Percentiles rank a stretch among this genome's conserved stretches.
These are phyloP conservation scores for Echium plantagineum DNA, from an alignment of 257 asterid genomes.

Conservation along the genomic window DNA sequence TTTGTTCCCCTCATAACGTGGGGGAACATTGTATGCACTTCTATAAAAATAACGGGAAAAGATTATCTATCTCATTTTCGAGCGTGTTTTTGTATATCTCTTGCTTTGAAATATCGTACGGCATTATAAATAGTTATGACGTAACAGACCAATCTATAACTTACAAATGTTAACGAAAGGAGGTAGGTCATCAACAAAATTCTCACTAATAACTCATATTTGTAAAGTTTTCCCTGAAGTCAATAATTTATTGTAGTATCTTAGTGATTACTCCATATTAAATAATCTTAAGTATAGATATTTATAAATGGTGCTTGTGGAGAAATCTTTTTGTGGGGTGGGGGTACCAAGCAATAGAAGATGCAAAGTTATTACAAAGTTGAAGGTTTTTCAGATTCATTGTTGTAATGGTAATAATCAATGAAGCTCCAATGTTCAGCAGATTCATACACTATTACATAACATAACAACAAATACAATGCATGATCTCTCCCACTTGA, in stretches of 20 bases:
- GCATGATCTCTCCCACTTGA: conserved; percentile 24
- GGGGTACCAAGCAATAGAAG: not conserved
- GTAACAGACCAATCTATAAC: too few relatives aligned
- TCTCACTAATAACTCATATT: too few relatives aligned
- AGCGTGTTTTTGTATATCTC: too few relatives aligned
- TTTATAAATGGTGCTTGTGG: not conserved
- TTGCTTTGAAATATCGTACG: too few relatives aligned
- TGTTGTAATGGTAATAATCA: conserved; percentile 15
- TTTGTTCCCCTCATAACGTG: too few relatives aligned
- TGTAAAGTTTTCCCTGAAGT: too few relatives aligned
- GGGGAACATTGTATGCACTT: too few relatives aligned
- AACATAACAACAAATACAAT: conserved; percentile 22
- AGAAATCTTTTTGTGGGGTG: not conserved
- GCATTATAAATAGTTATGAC: too few relatives aligned
- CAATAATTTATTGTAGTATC: not conserved
- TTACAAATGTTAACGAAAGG: too few relatives aligned
- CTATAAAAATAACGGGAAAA: too few relatives aligned
- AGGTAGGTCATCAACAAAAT: too few relatives aligned
- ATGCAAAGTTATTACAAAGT: conserved; percentile 12
- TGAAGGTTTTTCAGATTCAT: conserved; percentile 21
- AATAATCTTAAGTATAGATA: not conserved
- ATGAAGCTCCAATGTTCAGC: not conserved
- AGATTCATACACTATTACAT: conserved; percentile 17
- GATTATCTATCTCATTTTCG: too few relatives aligned
- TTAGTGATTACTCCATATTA: not conserved